These are phyloP conservation scores for Escovopsis sp. DNA, from an alignment of 2,329 filamentous ascomycete genomes.

Conservation along the genomic window DNA sequence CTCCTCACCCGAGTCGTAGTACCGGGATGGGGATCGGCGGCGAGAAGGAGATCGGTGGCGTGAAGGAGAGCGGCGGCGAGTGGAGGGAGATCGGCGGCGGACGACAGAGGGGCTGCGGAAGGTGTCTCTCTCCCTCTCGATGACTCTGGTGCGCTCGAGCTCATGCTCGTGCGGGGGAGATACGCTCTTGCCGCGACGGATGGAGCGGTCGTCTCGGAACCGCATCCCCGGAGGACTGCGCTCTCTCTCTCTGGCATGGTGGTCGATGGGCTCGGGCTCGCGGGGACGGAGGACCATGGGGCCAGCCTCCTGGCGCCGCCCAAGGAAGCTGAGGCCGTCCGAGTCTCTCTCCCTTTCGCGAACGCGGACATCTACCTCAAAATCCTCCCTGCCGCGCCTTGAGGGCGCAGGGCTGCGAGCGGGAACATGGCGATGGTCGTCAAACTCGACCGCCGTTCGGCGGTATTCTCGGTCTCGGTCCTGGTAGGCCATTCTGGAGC, in stretches of 20 bases:
- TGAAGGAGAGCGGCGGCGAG: constrained; percentile 21
- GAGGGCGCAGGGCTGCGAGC: constrained; percentile 16
- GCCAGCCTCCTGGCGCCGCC: constrained; percentile 33
- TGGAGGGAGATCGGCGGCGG: constrained; percentile 22
- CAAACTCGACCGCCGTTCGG: constrained; percentile 14
- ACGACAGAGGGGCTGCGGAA: constrained; percentile 22
- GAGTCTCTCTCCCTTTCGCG: constrained; percentile 29
- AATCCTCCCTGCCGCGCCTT: constrained; percentile 12
- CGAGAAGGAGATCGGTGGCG: constrained; percentile 14
- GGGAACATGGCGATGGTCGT: constrained; percentile 5
- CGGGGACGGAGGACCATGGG: constrained; percentile 38
- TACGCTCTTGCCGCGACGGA: constrained; percentile 28
- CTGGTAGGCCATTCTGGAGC: constrained; percentile 19
- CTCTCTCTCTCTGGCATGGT: constrained; percentile 29
- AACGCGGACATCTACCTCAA: constrained; percentile 26
- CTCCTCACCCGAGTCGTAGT: constrained; percentile 26
- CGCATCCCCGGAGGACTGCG: constrained; percentile 24
- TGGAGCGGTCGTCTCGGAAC: constrained; percentile 26
- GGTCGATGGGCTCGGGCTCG: constrained; percentile 39
- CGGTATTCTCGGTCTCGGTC: constrained; percentile 30
- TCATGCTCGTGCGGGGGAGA: constrained; percentile 21
- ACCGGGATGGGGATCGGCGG: constrained; percentile 24
- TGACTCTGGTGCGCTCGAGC: constrained; percentile 21
- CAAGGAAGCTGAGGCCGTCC: constrained; percentile 31
- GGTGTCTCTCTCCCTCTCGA: constrained; percentile 21